These are phyloP conservation scores for Boletus bicolor DNA, from an alignment of 768 basidiomycete genomes.

Conservation along the genomic window DNA sequence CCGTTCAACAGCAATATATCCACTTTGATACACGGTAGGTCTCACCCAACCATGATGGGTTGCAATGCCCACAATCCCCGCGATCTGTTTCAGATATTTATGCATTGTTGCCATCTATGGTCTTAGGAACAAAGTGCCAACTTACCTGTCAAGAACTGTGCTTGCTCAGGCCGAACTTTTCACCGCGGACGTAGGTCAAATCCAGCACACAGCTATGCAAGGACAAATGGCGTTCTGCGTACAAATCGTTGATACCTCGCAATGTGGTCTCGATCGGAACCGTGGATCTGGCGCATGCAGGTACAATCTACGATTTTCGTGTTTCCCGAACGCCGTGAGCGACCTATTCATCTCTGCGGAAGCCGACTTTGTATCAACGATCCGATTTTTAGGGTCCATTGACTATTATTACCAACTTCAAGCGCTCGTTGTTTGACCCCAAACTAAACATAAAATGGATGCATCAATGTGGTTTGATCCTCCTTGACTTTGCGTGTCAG, in stretches of 20 bases:
- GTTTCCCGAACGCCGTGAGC: conserved; percentile 6
- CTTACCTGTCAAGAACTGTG: conserved; percentile 35
- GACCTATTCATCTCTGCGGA: conserved; percentile 5
- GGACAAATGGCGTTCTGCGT: conserved; percentile 51
- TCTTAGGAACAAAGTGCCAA: background rate
- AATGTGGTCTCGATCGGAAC: conserved; percentile 46
- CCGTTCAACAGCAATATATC: conserved; percentile 46
- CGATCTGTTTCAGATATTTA: conserved; percentile 29
- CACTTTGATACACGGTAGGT: conserved; percentile 48
- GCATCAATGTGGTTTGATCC: too few species aligned
- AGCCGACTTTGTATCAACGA: conserved; percentile 20
- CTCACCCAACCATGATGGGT: conserved; percentile 44
- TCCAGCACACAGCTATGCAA: background rate
- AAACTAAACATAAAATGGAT: too few species aligned
- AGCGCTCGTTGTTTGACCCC: too few species aligned
- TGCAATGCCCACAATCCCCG: conserved; percentile 45
- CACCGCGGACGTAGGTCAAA: background rate
- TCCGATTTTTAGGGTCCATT: conserved; percentile 1
- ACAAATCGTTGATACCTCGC: conserved; percentile 42
- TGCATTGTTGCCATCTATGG: background rate
- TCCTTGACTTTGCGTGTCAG: too few species aligned
- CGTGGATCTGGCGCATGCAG: conserved; percentile 44
- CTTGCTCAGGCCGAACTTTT: conserved; percentile 17
- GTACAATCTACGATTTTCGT: conserved; percentile 30
- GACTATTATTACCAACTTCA: too few species aligned